Conservation (phyloP, 2,329 filamentous ascomycete species). For the Diaporthe humulicola region DNA sequence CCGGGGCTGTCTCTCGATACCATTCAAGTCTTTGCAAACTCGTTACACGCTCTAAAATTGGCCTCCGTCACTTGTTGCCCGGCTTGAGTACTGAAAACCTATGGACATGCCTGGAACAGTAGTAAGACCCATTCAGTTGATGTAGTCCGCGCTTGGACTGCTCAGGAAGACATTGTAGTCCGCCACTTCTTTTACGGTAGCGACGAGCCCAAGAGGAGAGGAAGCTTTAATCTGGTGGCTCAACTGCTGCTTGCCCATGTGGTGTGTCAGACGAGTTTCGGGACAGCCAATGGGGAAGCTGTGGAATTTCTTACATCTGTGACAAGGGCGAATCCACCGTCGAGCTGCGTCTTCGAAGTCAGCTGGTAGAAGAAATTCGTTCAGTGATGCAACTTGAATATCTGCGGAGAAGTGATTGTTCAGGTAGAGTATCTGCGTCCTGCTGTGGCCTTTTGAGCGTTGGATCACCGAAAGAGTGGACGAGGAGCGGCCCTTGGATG, state of each 20-base stretch:
- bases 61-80: not conserved
- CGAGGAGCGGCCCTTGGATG: too few relatives aligned
- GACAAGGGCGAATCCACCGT: not conserved
- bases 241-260: not conserved
- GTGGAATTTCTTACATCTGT: not conserved
- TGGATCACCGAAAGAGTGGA: too few relatives aligned
- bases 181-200: not conserved
- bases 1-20: too few relatives aligned
- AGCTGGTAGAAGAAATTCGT: not conserved
- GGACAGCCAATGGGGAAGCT: not conserved
- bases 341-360: not conserved
- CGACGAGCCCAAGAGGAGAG: not conserved
- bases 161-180: conserved; percentile 15
- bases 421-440: not conserved
- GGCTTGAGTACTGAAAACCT: not conserved
- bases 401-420: not conserved
- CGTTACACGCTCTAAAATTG: too few relatives aligned
- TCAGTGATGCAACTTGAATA: not conserved
- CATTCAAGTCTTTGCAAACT: not conserved
- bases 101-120: not conserved
- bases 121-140: not conserved
- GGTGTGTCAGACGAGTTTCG: not conserved
- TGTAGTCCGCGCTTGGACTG: conserved; percentile 7
- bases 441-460: too few relatives aligned
- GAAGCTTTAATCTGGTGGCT: not conserved